A percentile compares a stretch with the other conserved stretches of the same genome.
Conservation (phyloP, 139 green algal species). For the Chlorella ohadii region DNA sequence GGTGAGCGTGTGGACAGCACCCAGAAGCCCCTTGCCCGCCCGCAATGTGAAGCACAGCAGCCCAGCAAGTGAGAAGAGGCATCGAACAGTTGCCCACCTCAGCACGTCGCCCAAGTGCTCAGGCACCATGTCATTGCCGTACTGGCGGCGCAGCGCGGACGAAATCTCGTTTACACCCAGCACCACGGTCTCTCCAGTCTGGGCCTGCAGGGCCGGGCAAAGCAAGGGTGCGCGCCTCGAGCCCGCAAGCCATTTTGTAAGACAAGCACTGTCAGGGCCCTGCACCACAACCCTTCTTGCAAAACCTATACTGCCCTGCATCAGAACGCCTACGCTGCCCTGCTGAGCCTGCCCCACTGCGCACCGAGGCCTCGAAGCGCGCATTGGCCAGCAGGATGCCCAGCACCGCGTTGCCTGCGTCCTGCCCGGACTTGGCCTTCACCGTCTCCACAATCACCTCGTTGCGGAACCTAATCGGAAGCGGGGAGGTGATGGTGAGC, state of each 20-base stretch:
- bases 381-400: constrained; percentile 59
- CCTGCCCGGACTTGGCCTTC: constrained; percentile 46
- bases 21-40: no score
- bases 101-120: neutral
- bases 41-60: no score
- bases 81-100: neutral
- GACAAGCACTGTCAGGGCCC: no score
- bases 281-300: no score
- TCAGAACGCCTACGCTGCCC: no score
- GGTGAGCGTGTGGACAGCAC: no score
- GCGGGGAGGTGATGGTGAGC: no score
- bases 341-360: neutral
- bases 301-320: no score
- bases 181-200: constrained; percentile 12
- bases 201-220: constrained; percentile 18
- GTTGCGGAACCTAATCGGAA: constrained; percentile 46
- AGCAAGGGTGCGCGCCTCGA: no score
- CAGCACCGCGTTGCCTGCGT: constrained; percentile 53
- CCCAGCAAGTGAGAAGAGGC: no score
- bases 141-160: neutral
- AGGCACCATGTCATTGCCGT: constrained; percentile 21
- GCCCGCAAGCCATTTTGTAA: no score
- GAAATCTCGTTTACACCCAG: constrained; percentile 10
- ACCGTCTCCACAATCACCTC: constrained; percentile 50
- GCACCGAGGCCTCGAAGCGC: constrained; percentile 45